A percentile compares a stretch with the other conserved stretches of the same genome.
These are phyloP conservation scores for Insectozyma bohioensis DNA, from an alignment of 1,139 yeast genomes.

Conservation along the genomic window DNA sequence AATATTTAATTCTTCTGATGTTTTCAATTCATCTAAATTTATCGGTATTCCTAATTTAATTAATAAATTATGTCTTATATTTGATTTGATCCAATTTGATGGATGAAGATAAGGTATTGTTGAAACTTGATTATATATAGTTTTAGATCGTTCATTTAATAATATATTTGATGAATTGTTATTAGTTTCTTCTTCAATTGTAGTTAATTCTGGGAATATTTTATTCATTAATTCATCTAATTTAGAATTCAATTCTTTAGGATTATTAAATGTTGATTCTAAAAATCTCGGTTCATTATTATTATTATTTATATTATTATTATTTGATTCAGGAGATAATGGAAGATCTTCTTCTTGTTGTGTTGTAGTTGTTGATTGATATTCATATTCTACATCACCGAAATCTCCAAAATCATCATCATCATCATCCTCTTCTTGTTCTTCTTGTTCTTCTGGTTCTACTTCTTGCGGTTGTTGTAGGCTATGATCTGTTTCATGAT, in stretches of 20 bases:
- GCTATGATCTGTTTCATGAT: conserved; percentile 9
- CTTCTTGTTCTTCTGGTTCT: conserved; percentile 10
- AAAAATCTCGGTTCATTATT: no score
- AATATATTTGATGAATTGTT: conserved; percentile 10
- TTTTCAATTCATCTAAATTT: conserved; percentile 49
- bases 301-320: no score
- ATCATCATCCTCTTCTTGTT: neutral
- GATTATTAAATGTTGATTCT: conserved; percentile 3
- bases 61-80: conserved; percentile 55
- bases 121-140: conserved; percentile 35
- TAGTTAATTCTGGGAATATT: conserved; percentile 18
- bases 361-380: no score
- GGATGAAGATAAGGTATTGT: conserved; percentile 46
- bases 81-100: conserved; percentile 58
- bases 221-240: conserved; percentile 22
- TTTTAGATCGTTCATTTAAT: conserved; percentile 27
- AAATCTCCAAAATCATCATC: conserved; percentile 14
- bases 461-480: conserved; percentile 5
- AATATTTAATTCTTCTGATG: neutral
- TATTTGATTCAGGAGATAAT: no score
- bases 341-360: no score
- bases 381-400: conserved; percentile 13
- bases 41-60: conserved; percentile 60
- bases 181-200: neutral
- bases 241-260: conserved; percentile 7